Base-by-base conservation (phyloP, 345 rosid species). In the Camelina sativa region DNA sequence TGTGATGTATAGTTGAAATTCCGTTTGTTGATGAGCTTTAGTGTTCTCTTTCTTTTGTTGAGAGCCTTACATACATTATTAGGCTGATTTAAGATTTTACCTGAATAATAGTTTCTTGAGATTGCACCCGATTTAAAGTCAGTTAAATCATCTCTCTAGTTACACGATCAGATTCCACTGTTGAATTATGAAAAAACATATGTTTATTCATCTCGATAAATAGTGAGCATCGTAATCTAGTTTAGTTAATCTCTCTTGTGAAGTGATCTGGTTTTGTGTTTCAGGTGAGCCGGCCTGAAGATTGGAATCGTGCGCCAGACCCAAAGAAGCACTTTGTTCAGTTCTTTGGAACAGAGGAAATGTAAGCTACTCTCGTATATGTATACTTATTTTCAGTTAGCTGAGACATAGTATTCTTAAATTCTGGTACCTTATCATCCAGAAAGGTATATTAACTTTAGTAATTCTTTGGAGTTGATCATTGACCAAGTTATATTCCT, bases 281-380 rank as follows among this genome's bases (percentile, higher is more conserved):
- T 82, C 94, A 95, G 99, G 81, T 95, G 63, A 80, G 97, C 79
- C 88, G 81, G 60, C 92, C 97, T 68, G 96, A 95, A 80, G 97
- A 92, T 52, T 92, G 90, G 90, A 78, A 89, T 41, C 85, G 77
- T 73, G 80, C 71, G 19, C 88, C 87, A 53, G 98, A 95, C 71
- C 86, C 96, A 46, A 92, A 87, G 84, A 95, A 92, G 80, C 81
- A 85, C 73, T 95, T 95, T 81, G 97, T 92, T 72, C 83, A 85
- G 41, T 95, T 95, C 84, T 95, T 90, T 74, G 98, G 99, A 78
- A 95, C 99, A 10, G 74, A 89, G 78, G 97, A 95, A 84, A 95
- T 95, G 97, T 95, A 80, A 87, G 97, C 83, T 41, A 16, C 16
- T 38, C 51, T 65, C 20, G 37, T 70, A 10, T 56, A 4, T 48